Evolutionary conservation across 2,329 filamentous ascomycete species (phyloP).

Genomic region (Diaporthe sp.): DNA sequence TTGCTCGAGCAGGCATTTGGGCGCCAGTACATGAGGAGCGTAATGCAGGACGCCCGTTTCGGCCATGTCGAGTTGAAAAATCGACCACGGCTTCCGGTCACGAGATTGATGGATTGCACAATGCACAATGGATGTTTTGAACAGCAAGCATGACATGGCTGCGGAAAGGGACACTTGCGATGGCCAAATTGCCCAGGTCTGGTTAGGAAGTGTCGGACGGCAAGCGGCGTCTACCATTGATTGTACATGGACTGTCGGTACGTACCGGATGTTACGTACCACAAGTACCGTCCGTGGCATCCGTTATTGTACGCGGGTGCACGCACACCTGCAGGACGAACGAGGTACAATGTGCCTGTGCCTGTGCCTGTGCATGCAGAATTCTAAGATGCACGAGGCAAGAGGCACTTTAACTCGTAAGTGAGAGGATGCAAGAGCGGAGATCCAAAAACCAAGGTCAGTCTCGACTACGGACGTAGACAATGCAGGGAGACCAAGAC

Average conservation of each 20-base stretch:
- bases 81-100: not conserved
- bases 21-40: not conserved
- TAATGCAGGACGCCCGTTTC: slow-evolving; percentile 19
- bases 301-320: not conserved
- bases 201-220: slow-evolving; percentile 14
- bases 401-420: not conserved
- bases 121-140: not conserved
- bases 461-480: slow-evolving; percentile 11
- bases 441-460: not conserved
- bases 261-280: not conserved
- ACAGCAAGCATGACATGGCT: not conserved
- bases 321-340: slow-evolving; percentile 16
- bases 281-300: not conserved
- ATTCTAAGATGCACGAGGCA: not conserved
- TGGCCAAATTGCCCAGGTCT: not conserved
- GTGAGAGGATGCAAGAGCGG: not conserved
- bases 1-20: not conserved
- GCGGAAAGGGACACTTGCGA: not conserved
- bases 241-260: not conserved
- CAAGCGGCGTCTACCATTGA: slow-evolving; percentile 20
- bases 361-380: not conserved
- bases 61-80: not conserved
- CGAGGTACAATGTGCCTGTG: not conserved
- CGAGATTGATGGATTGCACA: not conserved
- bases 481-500: slow-evolving; percentile 23